A percentile compares a stretch with the other conserved stretches of the same genome.
These are phyloP conservation scores for Trametes hirsuta DNA, from an alignment of 1,284 basidiomycete species.

Conservation along the genomic window DNA sequence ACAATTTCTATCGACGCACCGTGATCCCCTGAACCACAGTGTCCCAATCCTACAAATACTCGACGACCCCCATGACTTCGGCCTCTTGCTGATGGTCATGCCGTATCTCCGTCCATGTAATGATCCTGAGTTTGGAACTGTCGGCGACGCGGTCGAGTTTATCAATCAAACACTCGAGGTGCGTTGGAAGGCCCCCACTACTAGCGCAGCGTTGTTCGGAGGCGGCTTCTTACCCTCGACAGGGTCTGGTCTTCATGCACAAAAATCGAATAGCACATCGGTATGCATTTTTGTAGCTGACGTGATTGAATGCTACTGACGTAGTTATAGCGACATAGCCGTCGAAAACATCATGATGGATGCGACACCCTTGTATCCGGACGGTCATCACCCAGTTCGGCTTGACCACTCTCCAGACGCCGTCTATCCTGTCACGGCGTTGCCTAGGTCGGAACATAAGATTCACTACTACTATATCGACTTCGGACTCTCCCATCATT, in stretches of 20 bases:
- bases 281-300: constrained; percentile 2
- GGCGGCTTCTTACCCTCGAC: background rate
- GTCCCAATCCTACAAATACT: constrained; percentile 22
- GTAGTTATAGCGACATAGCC: constrained; percentile 22
- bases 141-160: constrained; percentile 34
- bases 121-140: constrained; percentile 23
- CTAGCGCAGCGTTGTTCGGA: too few relatives aligned
- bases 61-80: background rate
- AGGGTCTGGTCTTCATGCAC: constrained; percentile 34
- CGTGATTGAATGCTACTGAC: background rate
- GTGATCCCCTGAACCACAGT: constrained; percentile 19
- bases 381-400: constrained; percentile 29
- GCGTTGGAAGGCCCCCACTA: background rate
- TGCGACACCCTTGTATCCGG: constrained; percentile 28
- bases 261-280: constrained; percentile 31
- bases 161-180: constrained; percentile 33
- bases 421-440: background rate
- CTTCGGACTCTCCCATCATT: constrained; percentile 30
- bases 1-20: background rate
- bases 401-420: constrained; percentile 10
- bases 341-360: constrained; percentile 37
- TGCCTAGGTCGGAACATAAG: constrained; percentile 11
- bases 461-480: constrained; percentile 36
- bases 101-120: constrained; percentile 31
- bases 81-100: constrained; percentile 27